Evolutionary conservation across 208 protist genomes (phyloP).

Genomic region (Acanthamoeba triangularis): DNA sequence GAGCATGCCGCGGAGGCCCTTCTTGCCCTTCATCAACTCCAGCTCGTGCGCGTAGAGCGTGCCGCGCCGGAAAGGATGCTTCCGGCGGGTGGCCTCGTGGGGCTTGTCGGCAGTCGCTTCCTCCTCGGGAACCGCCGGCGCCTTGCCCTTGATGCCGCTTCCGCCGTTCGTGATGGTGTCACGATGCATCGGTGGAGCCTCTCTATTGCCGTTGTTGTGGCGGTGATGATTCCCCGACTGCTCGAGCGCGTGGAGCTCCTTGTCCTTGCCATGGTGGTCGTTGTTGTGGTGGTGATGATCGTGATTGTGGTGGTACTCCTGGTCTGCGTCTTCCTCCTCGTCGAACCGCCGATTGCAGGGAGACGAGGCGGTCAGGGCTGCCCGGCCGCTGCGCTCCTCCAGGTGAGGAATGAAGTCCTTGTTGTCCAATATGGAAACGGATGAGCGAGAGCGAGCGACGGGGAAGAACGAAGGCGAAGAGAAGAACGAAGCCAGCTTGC

Average conservation of each 20-base stretch:
- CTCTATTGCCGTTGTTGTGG: not conserved
- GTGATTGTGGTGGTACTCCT: not conserved
- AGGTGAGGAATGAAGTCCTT: not conserved
- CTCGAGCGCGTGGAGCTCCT: not conserved
- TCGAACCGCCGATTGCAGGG: not conserved
- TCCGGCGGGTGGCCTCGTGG: not conserved
- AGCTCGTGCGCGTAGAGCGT: slow-evolving; percentile 32
- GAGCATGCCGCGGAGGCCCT: slow-evolving; percentile 57
- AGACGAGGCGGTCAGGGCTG: not conserved
- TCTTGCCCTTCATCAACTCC: not conserved
- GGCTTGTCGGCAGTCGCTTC: not conserved
- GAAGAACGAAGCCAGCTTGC: slow-evolving; percentile 56
- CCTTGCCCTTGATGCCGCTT: not conserved
- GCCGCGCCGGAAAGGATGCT: not conserved
- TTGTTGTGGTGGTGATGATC: not conserved
- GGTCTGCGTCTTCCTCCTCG: not conserved
- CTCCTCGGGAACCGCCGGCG: not conserved
- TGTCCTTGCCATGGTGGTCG: not conserved
- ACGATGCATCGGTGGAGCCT: not conserved
- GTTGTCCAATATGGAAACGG: slow-evolving; percentile 65
- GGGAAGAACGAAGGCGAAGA: slow-evolving; percentile 51
- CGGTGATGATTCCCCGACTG: not conserved
- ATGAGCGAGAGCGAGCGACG: not conserved
- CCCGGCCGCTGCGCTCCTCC: not conserved
- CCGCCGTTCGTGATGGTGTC: not conserved